Conservation (phyloP, 1,284 basidiomycete species). For the Tylopilus sp. region DNA sequence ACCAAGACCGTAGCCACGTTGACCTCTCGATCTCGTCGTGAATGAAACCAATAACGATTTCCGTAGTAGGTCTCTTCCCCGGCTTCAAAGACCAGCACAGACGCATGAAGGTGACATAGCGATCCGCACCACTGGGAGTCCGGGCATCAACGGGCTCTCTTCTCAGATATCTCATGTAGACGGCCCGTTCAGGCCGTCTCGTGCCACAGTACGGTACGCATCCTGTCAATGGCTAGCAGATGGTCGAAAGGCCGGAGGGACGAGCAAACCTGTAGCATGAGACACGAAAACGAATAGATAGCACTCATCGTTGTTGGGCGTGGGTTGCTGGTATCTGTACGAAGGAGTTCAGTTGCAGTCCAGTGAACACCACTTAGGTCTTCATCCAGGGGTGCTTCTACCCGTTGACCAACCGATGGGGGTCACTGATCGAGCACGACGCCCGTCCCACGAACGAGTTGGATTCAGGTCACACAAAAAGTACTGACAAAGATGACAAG, state of each 20-base stretch:
- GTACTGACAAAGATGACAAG: no score
- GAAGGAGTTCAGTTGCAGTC: constrained; percentile 13
- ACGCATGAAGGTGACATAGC: constrained; percentile 6
- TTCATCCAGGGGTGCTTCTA: neutral
- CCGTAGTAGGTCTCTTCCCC: constrained; percentile 12
- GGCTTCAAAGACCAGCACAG: constrained; percentile 12
- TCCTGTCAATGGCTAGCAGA: constrained; percentile 8
- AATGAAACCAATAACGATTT: constrained; percentile 7
- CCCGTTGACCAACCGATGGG: neutral
- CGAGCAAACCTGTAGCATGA: constrained; percentile 16
- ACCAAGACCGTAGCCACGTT: no score
- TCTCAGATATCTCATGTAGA: constrained; percentile 12
- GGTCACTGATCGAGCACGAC: neutral
- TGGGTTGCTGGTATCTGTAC: neutral
- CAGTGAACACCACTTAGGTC: constrained; percentile 11
- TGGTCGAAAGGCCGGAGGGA: no score
- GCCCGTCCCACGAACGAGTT: constrained; percentile 2
- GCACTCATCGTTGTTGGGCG: constrained; percentile 15
- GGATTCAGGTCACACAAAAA: neutral
- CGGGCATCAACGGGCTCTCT: constrained; percentile 13
- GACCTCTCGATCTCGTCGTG: neutral
- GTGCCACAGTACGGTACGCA: constrained; percentile 12
- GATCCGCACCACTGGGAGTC: constrained; percentile 8
- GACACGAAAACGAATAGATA: constrained; percentile 14
- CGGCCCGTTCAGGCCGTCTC: constrained; percentile 12